phyloP scores from a whole-genome alignment of 2,329 filamentous ascomycete genomes.

The Aspergillus tamarii region DNA sequence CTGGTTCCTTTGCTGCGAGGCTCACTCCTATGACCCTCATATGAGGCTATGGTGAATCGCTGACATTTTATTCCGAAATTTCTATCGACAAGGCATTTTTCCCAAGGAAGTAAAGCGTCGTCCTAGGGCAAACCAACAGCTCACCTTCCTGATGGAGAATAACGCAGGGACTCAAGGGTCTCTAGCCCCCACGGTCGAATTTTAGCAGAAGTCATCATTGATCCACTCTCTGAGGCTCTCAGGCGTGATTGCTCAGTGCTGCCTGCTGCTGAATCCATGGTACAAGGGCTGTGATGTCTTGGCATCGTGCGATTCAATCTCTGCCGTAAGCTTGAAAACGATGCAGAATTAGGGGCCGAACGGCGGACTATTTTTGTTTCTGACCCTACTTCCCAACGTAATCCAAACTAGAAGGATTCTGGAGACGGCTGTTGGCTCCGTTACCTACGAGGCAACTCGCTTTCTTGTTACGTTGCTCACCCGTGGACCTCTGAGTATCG shows the following conservation, averaged over 20 bases:
- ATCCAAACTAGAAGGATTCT: neutral
- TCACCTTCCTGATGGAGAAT: neutral
- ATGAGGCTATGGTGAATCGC: neutral
- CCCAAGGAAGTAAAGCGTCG: neutral
- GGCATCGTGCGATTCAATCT: neutral
- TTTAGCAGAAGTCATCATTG: neutral
- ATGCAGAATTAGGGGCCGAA: neutral
- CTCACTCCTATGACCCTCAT: neutral
- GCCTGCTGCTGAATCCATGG: neutral
- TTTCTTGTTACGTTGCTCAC: neutral
- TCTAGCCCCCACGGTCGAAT: neutral
- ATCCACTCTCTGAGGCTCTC: neutral
- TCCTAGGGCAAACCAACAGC: neutral
- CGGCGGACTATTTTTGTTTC: neutral
- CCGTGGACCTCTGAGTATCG: neutral
- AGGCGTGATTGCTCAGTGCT: neutral
- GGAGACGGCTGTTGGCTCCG: neutral
- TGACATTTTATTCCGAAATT: neutral
- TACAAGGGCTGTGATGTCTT: conserved; percentile 5
- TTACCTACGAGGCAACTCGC: neutral
- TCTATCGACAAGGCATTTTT: neutral
- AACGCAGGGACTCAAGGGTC: neutral
- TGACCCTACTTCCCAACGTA: neutral
- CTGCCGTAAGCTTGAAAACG: neutral
- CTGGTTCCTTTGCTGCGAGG: neutral